These are phyloP conservation scores for Arachis monticola DNA, from an alignment of 331 rosid genomes.

Conservation along the genomic window DNA sequence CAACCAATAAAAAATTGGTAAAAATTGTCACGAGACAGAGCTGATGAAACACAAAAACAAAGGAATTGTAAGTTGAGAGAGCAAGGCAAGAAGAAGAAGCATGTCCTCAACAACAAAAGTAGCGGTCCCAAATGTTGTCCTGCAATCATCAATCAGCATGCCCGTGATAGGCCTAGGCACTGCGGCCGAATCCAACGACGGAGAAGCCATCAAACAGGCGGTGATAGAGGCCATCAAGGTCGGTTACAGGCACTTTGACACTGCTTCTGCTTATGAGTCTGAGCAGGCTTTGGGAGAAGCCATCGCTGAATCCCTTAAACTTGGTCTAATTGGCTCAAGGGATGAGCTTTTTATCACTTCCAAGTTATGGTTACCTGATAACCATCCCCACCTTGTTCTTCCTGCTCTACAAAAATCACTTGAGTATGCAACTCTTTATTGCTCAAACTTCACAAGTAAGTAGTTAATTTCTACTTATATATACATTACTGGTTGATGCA, in stretches of 20 bases:
- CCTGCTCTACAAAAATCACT: conserved; percentile 18
- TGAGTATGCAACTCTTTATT: neutral
- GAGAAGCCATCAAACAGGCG: neutral
- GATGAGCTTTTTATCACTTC: conserved; percentile 34
- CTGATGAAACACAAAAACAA: no score
- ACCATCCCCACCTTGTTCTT: conserved; percentile 19
- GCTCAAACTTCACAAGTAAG: no score
- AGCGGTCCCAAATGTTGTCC: conserved; percentile 15
- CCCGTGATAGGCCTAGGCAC: conserved; percentile 31
- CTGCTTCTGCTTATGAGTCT: conserved; percentile 5
- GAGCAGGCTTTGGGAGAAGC: conserved; percentile 31
- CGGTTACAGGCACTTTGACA: conserved; percentile 35
- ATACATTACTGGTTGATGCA: no score
- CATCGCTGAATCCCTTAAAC: conserved; percentile 32
- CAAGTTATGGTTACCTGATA: conserved; percentile 18
- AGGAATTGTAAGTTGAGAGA: no score
- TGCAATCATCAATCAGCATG: neutral
- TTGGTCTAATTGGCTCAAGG: conserved; percentile 12
- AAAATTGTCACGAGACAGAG: no score
- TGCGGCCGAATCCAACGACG: neutral
- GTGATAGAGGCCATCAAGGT: conserved; percentile 25
- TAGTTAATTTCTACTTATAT: no score
- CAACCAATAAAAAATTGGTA: no score
- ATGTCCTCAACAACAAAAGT: conserved; percentile 15
- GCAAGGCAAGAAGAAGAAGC: no score